Percentiles rank a stretch among this genome's conserved stretches.
Conservation (phyloP, 2,329 filamentous ascomycete species). For the Microsporum canis region DNA sequence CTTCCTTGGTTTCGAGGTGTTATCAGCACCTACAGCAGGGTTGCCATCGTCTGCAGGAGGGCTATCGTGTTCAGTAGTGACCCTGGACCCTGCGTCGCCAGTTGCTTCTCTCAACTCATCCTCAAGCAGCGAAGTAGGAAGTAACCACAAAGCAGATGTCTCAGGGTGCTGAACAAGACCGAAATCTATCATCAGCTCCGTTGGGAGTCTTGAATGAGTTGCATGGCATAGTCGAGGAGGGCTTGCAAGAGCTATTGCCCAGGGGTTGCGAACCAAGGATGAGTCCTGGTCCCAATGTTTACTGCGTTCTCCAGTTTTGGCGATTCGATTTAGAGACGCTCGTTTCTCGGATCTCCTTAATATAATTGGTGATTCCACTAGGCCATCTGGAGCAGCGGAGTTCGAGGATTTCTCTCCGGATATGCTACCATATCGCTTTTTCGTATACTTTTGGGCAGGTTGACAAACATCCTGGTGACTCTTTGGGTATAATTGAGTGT, state of each 20-base stretch:
- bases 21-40: neutral
- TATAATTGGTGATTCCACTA: conserved; percentile 10
- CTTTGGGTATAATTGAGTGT: neutral
- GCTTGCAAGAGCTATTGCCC: conserved; percentile 31
- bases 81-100: neutral
- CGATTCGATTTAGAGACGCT: conserved; percentile 6
- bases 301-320: conserved; percentile 18
- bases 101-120: conserved; percentile 19
- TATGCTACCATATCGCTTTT: neutral
- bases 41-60: neutral
- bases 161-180: conserved; percentile 25
- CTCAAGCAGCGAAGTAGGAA: conserved; percentile 25
- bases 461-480: too few species aligned
- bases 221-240: conserved; percentile 26
- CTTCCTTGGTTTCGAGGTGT: neutral
- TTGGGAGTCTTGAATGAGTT: conserved; percentile 26
- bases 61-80: neutral
- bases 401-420: neutral
- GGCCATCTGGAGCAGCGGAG: neutral
- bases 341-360: conserved; percentile 6
- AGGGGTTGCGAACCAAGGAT: conserved; percentile 28
- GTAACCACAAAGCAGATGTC: conserved; percentile 22
- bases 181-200: conserved; percentile 26
- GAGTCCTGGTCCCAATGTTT: conserved; percentile 12
- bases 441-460: neutral